These are phyloP conservation scores for Crucibulum cyathiforme DNA, from an alignment of 1,284 basidiomycete species.

Conservation along the genomic window DNA sequence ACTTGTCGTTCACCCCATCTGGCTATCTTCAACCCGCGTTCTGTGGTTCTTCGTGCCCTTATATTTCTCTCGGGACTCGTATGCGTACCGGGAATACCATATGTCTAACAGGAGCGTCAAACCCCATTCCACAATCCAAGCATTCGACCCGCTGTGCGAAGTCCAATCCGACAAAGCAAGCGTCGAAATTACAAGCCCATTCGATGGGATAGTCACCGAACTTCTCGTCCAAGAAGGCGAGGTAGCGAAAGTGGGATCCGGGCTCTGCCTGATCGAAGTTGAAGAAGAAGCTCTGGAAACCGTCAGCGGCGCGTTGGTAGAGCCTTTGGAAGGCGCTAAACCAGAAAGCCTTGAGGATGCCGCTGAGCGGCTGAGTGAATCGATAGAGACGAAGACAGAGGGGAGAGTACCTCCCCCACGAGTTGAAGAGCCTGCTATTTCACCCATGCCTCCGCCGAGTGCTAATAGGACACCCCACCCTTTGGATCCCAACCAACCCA, in stretches of 20 bases:
- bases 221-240: slow-evolving; percentile 84
- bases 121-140: slow-evolving; percentile 62
- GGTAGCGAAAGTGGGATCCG: slow-evolving; percentile 85
- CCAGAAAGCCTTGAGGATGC: background rate
- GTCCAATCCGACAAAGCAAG: slow-evolving; percentile 96
- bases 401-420: background rate
- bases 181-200: slow-evolving; percentile 93
- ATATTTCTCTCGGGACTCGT: background rate
- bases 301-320: slow-evolving; percentile 14
- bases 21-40: slow-evolving; percentile 8
- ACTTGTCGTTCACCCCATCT: slow-evolving; percentile 3
- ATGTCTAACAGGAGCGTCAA: slow-evolving; percentile 59
- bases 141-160: slow-evolving; percentile 90
- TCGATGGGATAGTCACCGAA: slow-evolving; percentile 77
- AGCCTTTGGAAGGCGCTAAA: slow-evolving; percentile 7
- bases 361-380: background rate
- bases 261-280: slow-evolving; percentile 85
- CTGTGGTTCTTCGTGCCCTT: background rate
- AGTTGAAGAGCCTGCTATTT: background rate
- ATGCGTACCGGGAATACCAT: background rate
- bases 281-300: slow-evolving; percentile 52
- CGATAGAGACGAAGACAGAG: background rate
- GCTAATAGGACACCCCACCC: slow-evolving; percentile 52
- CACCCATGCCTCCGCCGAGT: slow-evolving; percentile 11
- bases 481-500: slow-evolving; percentile 63